Base-by-base conservation (phyloP, 2,329 filamentous ascomycete species). In the Neonectria faginata region DNA sequence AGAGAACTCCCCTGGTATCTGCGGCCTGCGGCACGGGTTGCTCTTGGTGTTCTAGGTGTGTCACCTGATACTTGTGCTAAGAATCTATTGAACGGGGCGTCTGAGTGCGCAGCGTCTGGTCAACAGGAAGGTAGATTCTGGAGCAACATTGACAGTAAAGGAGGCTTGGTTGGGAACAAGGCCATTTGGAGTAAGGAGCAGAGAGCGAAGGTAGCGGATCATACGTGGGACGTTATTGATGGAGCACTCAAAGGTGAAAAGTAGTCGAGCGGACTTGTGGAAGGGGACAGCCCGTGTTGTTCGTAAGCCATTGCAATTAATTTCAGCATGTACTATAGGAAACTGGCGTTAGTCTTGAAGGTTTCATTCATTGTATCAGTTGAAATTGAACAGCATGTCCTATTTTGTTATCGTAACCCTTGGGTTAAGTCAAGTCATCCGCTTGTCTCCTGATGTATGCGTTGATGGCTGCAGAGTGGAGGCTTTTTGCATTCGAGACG, bases 151-250 rank as follows among this genome's bases (percentile, higher is more conserved):
- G 71, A 78, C 33, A 56, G 65, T 14, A 78, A 78, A 56, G 78
- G 77, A 0, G 50, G 55, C 0, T 11, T 68, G 11, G 44, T 78
- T 8, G n/a, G 51, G 1, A 68, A 71, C 3, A 79, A 78, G 64
- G 41, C 64, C 2, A 42, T 66, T 2, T 79, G 74, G 73, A 72
- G 25, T 1, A 64, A 73, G 5, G 76, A 76, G 1, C 65, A 79
- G 57, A 56, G 70, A 10, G 56, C 69, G 3, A 75, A 70, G 61
- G 66, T 79, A 1, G 69, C 53, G 3, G 70, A 74, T 2, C 77
- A 79, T 27, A 79, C 77, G 0, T 79, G 77, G 77, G 50, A 65
- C 16, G 51, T 72, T 8, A 47, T 78, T 1, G 77, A 79, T 36
- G 64, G 47, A 3, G 73, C 68, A 4, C 4, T 64, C 57, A n/a